Base-by-base conservation (phyloP, 495 filamentous ascomycete genomes). In the Penicillium arizonense region DNA sequence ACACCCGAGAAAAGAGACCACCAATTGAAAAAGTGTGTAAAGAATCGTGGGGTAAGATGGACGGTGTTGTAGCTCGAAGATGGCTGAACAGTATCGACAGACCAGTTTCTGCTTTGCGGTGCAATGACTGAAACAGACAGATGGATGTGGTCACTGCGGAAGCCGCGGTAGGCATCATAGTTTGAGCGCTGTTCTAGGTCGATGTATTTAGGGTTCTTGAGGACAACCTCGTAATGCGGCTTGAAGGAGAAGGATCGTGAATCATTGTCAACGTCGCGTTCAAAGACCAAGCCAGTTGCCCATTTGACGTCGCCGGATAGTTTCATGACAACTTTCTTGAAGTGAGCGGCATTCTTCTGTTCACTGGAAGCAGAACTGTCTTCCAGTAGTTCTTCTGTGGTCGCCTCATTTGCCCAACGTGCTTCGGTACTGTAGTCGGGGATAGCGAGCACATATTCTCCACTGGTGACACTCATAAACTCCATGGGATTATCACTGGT, bases 261-360 rank as follows among this genome's bases (percentile, higher is more conserved):
- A 23, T 83, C 83, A 26, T 73, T 65, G 37, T 77, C 74, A 30
- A 90, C 68, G 53, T 92, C 87, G 48, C 88, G 81, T 67, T 98
- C 93, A 67, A 97, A 97, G 44, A 96, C 87, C 32, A 98, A 78
- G 1, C 94, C 94, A 18, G 90, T 87, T 55, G 89, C 73, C 88
- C 90, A 95, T 67, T 87, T 87, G 8, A 98, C 93, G 57, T 91
- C 91, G 6, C 94, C 94, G 5, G 92, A 96, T 8, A 98, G 80
- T 67, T 98, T 98, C 94, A 97, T 97, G 49, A 97, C 78, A 13
- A 97, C 93, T 67, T 98, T 98, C 67, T 95, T 93, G 78, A 98
- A 97, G 7, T 88, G 75, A 4, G 90, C 87, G 1, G 85, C 82
- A 32, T 87, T 82, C 62, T 87, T 89, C 59, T 82, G 76, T 57